Percentiles rank a stretch among this genome's conserved stretches.
Conservation (phyloP, 1,139 yeast genomes). For the Suhomyces chickasaworum region DNA sequence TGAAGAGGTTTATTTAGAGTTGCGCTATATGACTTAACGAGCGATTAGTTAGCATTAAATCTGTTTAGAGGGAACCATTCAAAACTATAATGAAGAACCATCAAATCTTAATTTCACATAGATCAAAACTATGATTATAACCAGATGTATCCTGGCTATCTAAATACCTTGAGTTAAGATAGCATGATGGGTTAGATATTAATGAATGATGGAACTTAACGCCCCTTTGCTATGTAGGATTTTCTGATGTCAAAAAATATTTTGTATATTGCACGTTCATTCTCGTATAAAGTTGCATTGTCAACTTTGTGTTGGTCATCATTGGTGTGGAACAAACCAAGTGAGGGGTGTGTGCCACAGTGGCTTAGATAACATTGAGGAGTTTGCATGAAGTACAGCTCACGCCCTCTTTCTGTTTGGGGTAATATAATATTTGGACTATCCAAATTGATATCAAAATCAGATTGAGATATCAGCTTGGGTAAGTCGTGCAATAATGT, state of each 20-base stretch:
- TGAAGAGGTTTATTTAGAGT: neutral
- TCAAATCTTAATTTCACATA: too few relatives aligned
- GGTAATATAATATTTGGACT: neutral
- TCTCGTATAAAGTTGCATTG: slow-evolving; percentile 2
- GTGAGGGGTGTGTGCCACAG: slow-evolving; percentile 2
- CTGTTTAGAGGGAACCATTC: too few relatives aligned
- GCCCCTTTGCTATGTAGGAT: neutral
- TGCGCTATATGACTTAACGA: neutral
- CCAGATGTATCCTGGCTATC: too few relatives aligned
- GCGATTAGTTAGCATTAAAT: neutral
- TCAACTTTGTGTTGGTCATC: neutral
- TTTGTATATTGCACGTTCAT: neutral
- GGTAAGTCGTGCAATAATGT: neutral
- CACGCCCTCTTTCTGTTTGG: neutral
- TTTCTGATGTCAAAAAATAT: neutral
- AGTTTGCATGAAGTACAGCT: neutral
- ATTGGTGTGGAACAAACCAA: neutral
- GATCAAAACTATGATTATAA: too few relatives aligned
- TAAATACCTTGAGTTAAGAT: neutral
- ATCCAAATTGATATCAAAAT: neutral
- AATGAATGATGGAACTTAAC: neutral
- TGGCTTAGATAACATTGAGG: neutral
- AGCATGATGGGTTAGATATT: neutral
- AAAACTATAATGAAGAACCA: too few relatives aligned
- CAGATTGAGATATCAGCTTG: neutral